A percentile compares a stretch with the other conserved stretches of the same genome.
These are phyloP conservation scores for Globisporangium cylindrosporum DNA, from an alignment of 352 stramenopile species.

Conservation along the genomic window DNA sequence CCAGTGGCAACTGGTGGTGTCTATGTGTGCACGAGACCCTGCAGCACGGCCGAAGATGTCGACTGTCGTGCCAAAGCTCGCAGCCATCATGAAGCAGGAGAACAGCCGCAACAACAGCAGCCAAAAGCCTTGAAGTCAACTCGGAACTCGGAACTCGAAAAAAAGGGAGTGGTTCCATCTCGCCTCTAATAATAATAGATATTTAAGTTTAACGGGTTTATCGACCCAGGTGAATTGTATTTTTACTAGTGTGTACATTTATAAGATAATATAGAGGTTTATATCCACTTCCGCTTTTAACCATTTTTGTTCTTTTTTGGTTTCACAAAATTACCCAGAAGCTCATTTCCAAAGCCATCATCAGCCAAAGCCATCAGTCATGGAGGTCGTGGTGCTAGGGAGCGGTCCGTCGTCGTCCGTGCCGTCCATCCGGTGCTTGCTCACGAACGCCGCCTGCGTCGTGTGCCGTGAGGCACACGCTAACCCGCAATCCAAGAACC, in stretches of 20 bases:
- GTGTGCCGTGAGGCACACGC: constrained; percentile 68
- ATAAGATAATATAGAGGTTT: background rate
- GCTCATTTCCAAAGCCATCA: background rate
- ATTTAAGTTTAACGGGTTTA: background rate
- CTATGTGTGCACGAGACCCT: background rate
- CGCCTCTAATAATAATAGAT: background rate
- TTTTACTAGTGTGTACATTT: background rate
- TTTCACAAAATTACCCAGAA: background rate
- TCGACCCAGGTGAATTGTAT: background rate
- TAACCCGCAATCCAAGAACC: constrained; percentile 73
- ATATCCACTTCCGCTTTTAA: background rate
- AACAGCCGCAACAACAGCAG: background rate
- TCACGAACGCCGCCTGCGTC: constrained; percentile 40
- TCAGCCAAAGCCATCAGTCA: background rate
- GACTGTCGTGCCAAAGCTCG: background rate
- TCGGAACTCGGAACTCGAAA: background rate
- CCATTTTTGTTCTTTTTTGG: background rate
- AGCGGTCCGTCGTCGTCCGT: constrained; percentile 83
- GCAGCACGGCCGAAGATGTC: background rate
- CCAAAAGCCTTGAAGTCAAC: background rate
- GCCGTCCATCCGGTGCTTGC: constrained; percentile 71
- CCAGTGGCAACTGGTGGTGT: background rate
- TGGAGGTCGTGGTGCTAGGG: constrained; percentile 82
- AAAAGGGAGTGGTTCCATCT: background rate
- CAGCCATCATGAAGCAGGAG: background rate